Evolutionary conservation across 2,329 filamentous ascomycete genomes (phyloP).

Genomic region (Eutypella sp.): DNA sequence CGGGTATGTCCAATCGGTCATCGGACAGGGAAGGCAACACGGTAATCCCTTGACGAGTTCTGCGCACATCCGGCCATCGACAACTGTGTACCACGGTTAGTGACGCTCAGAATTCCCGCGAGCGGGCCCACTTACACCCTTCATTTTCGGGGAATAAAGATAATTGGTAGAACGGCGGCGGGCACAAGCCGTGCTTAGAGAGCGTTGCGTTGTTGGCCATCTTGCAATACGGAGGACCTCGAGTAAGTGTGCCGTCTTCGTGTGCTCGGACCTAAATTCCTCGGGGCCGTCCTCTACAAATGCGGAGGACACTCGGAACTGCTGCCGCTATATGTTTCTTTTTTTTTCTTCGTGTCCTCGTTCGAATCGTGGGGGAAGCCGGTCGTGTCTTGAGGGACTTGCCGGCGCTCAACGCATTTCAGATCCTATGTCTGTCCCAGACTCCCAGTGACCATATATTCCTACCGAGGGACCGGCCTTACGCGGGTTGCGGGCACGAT

Average conservation of each 20-base stretch:
- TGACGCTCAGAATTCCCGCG: neutral
- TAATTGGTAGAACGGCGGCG: slow-evolving; percentile 64
- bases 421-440: neutral
- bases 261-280: too few species aligned
- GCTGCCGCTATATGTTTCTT: neutral
- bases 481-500: neutral
- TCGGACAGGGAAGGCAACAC: slow-evolving; percentile 89
- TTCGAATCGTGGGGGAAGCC: neutral
- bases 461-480: neutral
- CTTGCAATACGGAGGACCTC: neutral
- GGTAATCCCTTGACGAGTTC: slow-evolving; percentile 41
- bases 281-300: too few species aligned
- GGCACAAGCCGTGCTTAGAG: slow-evolving; percentile 47
- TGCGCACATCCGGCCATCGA: slow-evolving; percentile 52
- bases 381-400: neutral
- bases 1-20: slow-evolving; percentile 70
- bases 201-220: slow-evolving; percentile 12
- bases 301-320: too few species aligned
- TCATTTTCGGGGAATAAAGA: slow-evolving; percentile 46
- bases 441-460: neutral
- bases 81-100: slow-evolving; percentile 36
- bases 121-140: slow-evolving; percentile 24
- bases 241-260: too few species aligned
- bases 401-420: neutral
- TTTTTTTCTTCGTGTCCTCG: neutral